A percentile compares a stretch with the other conserved stretches of the same genome.
These are phyloP conservation scores for Lipomyces orientalis DNA, from an alignment of 805 yeast species.

Conservation along the genomic window DNA sequence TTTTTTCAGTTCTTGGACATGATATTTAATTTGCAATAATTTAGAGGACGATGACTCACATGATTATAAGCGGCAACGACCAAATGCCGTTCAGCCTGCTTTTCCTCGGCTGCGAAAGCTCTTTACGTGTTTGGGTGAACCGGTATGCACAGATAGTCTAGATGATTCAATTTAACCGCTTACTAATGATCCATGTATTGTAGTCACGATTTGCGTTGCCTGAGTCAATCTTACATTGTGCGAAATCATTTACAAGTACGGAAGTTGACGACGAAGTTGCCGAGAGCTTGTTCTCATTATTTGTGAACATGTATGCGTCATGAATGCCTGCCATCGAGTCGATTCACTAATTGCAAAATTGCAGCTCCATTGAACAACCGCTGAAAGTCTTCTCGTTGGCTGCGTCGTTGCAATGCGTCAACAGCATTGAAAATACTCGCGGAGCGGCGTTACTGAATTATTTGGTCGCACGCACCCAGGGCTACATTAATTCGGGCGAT, in stretches of 20 bases:
- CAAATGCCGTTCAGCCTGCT: constrained; percentile 2
- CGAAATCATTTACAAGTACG: constrained; percentile 8
- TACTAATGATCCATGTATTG: not conserved
- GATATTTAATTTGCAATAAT: not conserved
- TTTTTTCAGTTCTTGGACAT: constrained; percentile 1
- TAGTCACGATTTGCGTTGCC: constrained; percentile 21
- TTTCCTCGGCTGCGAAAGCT: constrained; percentile 28
- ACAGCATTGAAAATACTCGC: constrained; percentile 65
- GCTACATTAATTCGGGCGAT: constrained; percentile 53
- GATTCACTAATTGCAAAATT: not conserved
- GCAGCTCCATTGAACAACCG: constrained; percentile 73
- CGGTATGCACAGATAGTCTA: constrained; percentile 19
- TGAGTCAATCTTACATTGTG: constrained; percentile 20
- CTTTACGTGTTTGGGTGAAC: constrained; percentile 28
- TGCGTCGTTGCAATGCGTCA: constrained; percentile 67
- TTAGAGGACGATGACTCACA: constrained; percentile 14
- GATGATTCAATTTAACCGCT: not conserved
- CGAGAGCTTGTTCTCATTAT: constrained; percentile 4
- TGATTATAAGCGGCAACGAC: constrained; percentile 22
- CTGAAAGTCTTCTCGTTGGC: constrained; percentile 80
- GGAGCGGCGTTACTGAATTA: constrained; percentile 73
- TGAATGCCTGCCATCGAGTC: not conserved
- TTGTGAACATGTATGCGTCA: constrained; percentile 22
- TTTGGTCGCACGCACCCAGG: constrained; percentile 68
- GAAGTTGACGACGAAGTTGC: constrained; percentile 19